Evolutionary conservation across 192 early-diverging fungal genomes (phyloP), one percentile per base, ranked within the genome.

Genomic region (Coemansia sp.): DNA sequence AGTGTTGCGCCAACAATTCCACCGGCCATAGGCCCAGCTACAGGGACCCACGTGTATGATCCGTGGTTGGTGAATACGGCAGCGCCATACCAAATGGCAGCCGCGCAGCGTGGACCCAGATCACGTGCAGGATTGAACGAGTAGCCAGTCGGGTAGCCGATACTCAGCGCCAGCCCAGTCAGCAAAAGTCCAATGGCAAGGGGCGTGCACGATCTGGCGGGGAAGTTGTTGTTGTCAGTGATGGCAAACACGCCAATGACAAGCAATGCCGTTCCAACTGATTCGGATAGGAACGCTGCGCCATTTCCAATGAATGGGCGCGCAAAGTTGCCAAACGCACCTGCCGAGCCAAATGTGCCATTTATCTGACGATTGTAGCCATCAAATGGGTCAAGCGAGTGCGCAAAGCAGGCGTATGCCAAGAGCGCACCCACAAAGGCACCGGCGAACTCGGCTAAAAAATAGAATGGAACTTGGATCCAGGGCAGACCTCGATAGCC

Each of bases 61-160:
- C 84, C 70, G 61, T 84, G 71, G 41, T 76, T 80, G 10, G 86
- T 82, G 70, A 94, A 94, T 13, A 87, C 89, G 7, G 67, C 80
- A 12, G 78, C 37, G 13, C 91, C 90, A 75, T 88, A 93, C 84
- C 86, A 90, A 64, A 89, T 72, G 11, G 85, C 74, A 11, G 88
- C 84, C 34, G 89, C 89, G 34, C 88, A 74, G 49, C 92, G 89
- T 15, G 91, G 90, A 11, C 89, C 92, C 58, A 92, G 77, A 70
- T 94, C 92, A 64, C 92, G 85, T 1, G 92, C 92, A 22, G 88
- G 89, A 59, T 94, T 94, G 53, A 91, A 78, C 59, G 84, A 84
- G 62, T 84, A 87, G 15, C 87, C 87, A 1, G 89, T 87, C 56
- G 84, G 75, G 35, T 82, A 88, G 32, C 87, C 86, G 56, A 89